Base-by-base conservation (phyloP, 202 grass and related monocot genomes). In the Digitaria exilis region DNA sequence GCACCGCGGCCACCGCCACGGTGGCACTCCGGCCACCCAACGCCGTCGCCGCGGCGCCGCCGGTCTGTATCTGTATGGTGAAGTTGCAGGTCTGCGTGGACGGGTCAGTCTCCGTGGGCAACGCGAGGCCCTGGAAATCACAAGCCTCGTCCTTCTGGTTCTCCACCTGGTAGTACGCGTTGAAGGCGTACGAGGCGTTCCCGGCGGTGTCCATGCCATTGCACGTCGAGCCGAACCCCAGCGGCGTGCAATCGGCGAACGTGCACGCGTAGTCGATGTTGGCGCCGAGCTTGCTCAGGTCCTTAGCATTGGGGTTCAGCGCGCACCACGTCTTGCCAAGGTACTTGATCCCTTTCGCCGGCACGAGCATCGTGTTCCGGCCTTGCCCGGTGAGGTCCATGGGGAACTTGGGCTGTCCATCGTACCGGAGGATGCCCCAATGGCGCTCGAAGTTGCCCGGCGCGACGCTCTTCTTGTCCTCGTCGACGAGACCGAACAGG, bases 391-490 rank as follows among this genome's bases (percentile, higher is more conserved):
- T 16, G 7, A 94, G 69, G 55, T 92, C 84, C 58, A 92, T 44
- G 5, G 58, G 19, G 66, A 35, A 94, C 82, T 94, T 91, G 26
- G 86, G 89, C 75, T 82, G 83, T 0, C 92, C 89, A 49, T 94
- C 89, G 73, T 89, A 94, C 44, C 74, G 65, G 49, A 94, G 76
- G 18, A 94, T 59, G 2, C 91, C 91, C 91, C 88, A 91, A 46
- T 94, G 91, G 1, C 91, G 78, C 83, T 93, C 91, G 60, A 93
- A 93, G 75, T 11, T 82, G 11, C 88, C 87, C 7, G 91, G 91
- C 10, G 60, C 58, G 4, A 90, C n/a, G 81, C 88, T 90, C 85
- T 94, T 94, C 3, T 0, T 11, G 59, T 94, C 88, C 72, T 94
- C 91, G 48, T 94, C 91, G 16, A 92, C 42, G 4, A 94, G 86